Base-by-base conservation (phyloP, 2,329 filamentous ascomycete species). In the Chaetothyriales sp. region DNA sequence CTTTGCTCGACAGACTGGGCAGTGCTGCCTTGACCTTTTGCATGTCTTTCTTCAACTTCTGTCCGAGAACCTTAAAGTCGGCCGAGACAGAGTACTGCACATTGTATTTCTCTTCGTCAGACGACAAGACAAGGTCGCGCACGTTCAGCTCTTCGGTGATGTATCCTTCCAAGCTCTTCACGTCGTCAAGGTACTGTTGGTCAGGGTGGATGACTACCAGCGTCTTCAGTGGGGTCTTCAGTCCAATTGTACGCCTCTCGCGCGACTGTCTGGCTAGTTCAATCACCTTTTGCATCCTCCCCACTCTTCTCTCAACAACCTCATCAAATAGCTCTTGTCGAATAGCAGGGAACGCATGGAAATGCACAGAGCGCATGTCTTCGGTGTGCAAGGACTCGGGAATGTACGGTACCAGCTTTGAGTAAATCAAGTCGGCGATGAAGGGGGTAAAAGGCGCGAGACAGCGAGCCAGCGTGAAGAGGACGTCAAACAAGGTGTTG, bases 31-130 rank as follows among this genome's bases (percentile, higher is more conserved):
- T 93, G 59, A 96, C 88, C 64, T 84, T 86, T 57, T 81, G 80
- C 57, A 88, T 86, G 62, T 95, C 89, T 70, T 95, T 95, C 76
- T 94, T 94, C 60, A 96, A 77, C 72, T 96, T 96, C 78, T 95
- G 95, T 57, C 92, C 92, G 15, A 98, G 76, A 1, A 86, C 84
- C 12, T 92, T 88, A 84, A 92, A 95, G 67, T 98, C 92, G 6
- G 88, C 89, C 42, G 78, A 80, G 15, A 90, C 86, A 55, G 84
- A 87, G 70, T 95, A 94, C 64, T 92, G 83, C 45, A 98, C 88
- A 50, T 88, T 86, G 71, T 95, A 95, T 65, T 84, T 86, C 50
- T 80, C 83, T 69, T 96, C 92, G 57, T 96, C 88, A 6, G 79
- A 81, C 2, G 86, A 87, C 49, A 95, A 75, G 9, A 95, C 73